Conservation (phyloP, 805 yeast genomes). For the Wickerhamomyces mucosus region DNA sequence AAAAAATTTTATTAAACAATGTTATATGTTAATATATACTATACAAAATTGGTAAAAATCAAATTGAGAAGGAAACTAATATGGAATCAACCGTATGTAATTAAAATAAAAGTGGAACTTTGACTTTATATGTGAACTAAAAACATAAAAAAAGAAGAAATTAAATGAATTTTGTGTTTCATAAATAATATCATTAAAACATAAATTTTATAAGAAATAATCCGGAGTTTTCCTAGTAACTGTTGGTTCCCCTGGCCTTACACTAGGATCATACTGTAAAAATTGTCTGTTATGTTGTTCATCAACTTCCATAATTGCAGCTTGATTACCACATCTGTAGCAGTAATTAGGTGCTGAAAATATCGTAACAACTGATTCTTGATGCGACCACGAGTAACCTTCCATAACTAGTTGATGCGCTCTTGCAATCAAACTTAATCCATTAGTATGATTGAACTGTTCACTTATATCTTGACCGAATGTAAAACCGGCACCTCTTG, state of each 20-base stretch:
- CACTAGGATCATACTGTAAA: slow-evolving; percentile 91
- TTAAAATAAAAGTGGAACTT: too few species aligned
- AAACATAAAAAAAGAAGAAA: too few species aligned
- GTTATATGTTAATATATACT: too few species aligned
- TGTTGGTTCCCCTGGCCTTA: slow-evolving; percentile 96
- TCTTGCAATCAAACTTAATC: slow-evolving; percentile 76
- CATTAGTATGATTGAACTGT: slow-evolving; percentile 88
- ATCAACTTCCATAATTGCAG: slow-evolving; percentile 97
- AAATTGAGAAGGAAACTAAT: too few species aligned
- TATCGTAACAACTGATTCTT: slow-evolving; percentile 87
- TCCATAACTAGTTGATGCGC: slow-evolving; percentile 98
- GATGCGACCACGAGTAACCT: slow-evolving; percentile 92
- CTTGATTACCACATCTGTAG: slow-evolving; percentile 96
- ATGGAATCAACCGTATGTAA: too few species aligned
- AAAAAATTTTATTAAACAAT: too few species aligned
- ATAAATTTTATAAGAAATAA: slow-evolving; percentile 82
- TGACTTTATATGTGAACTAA: too few species aligned
- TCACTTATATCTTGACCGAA: slow-evolving; percentile 94
- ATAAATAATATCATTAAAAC: too few species aligned
- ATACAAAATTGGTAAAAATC: too few species aligned
- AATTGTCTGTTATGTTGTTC: slow-evolving; percentile 87
- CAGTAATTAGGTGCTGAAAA: slow-evolving; percentile 95
- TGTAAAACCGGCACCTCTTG: slow-evolving; percentile 98
- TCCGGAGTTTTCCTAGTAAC: slow-evolving; percentile 96
- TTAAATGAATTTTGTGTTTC: too few species aligned